These are phyloP conservation scores for Mycocentrospora acerina DNA, from an alignment of 2,329 filamentous ascomycete genomes.

Conservation along the genomic window DNA sequence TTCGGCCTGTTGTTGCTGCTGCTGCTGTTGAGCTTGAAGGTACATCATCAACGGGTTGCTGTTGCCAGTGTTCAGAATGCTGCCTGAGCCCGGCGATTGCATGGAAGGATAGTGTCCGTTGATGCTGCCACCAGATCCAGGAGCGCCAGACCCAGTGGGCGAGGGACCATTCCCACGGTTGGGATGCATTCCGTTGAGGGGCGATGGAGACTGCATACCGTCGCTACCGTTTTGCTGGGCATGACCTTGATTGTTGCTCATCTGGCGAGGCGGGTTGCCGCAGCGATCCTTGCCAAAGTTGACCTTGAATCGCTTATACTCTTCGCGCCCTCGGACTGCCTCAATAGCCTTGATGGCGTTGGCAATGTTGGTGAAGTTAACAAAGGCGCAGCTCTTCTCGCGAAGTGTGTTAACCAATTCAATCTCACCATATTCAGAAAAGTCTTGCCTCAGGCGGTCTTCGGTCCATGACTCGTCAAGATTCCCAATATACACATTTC, in stretches of 20 bases:
- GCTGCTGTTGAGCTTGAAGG: constrained; percentile 66
- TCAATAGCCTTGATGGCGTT: constrained; percentile 99
- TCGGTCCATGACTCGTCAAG: constrained; percentile 97
- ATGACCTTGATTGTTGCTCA: constrained; percentile 61
- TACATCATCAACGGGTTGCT: constrained; percentile 95
- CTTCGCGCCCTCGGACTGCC: constrained; percentile 88
- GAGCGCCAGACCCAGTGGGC: constrained; percentile 59
- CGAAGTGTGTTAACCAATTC: constrained; percentile 94
- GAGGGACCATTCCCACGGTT: constrained; percentile 57
- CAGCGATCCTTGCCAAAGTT: constrained; percentile 99
- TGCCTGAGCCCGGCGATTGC: constrained; percentile 66
- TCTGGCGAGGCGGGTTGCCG: constrained; percentile 91
- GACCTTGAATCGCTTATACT: constrained; percentile 98
- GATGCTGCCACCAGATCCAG: constrained; percentile 54
- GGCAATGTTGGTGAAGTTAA: constrained; percentile 99
- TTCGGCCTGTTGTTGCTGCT: constrained; percentile 45
- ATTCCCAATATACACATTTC: constrained; percentile 98
- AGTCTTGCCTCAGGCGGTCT: constrained; percentile 92
- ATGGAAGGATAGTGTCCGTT: constrained; percentile 63
- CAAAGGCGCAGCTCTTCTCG: constrained; percentile 99
- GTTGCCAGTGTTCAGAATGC: constrained; percentile 73
- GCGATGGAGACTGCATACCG: constrained; percentile 57
- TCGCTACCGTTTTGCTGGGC: constrained; percentile 67
- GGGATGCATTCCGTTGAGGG: constrained; percentile 59
- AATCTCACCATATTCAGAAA: constrained; percentile 96